Evolutionary conservation across 2,329 filamentous ascomycete species (phyloP).

Genomic region (Scedosporium apiospermum): DNA sequence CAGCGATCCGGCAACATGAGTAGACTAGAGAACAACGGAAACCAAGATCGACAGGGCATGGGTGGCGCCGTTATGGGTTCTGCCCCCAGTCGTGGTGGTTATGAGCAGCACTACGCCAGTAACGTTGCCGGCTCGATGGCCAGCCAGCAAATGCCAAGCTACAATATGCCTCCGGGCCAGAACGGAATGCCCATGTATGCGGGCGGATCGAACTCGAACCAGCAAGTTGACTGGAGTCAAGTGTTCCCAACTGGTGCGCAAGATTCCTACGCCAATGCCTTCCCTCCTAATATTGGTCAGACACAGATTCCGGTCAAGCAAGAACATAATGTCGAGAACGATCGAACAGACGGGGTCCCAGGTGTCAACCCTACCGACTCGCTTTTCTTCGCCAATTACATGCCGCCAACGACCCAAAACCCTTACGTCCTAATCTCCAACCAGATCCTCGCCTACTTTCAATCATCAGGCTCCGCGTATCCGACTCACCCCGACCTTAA

Average conservation of each 20-base stretch:
- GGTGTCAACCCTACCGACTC: constrained; percentile 33
- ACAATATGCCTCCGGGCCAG: constrained; percentile 53
- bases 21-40: constrained; percentile 44
- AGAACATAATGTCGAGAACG: constrained; percentile 49
- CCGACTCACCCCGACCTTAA: constrained; percentile 44
- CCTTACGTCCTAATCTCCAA: constrained; percentile 44
- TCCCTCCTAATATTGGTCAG: constrained; percentile 57
- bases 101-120: constrained; percentile 46
- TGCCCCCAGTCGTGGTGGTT: constrained; percentile 29
- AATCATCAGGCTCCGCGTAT: constrained; percentile 40
- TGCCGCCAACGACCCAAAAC: constrained; percentile 36
- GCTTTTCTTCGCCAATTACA: constrained; percentile 39
- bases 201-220: constrained; percentile 48
- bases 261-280: constrained; percentile 53
- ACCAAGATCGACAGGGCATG: constrained; percentile 49
- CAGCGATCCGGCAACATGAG: constrained; percentile 53
- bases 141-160: constrained; percentile 54
- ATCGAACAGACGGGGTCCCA: constrained; percentile 35
- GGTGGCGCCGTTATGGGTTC: constrained; percentile 38
- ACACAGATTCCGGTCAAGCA: constrained; percentile 61
- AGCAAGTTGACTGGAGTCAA: constrained; percentile 65
- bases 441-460: constrained; percentile 46
- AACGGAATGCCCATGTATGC: constrained; percentile 57
- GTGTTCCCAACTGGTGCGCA: constrained; percentile 69
- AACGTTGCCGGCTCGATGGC: constrained; percentile 53